Evolutionary conservation across 2,329 filamentous ascomycete species (phyloP), one percentile per base, ranked within the genome.

Genomic region (Aspergillus versicolor): DNA sequence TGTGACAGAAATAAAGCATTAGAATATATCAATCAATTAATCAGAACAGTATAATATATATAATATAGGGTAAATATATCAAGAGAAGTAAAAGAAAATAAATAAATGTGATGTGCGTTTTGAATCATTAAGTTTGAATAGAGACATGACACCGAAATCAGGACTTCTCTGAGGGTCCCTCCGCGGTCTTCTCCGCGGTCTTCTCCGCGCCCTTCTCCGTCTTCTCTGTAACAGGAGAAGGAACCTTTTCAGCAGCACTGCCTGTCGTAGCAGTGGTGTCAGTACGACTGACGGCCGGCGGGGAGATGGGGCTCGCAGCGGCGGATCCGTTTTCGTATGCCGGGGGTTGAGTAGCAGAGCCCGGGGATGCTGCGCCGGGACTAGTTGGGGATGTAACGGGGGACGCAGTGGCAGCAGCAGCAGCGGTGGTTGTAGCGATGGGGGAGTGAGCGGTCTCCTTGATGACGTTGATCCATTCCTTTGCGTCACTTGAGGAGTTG

Each of bases 401-500:
- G 11, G 57, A 56, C 32, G 56, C 45, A 12, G 60, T 44, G 12
- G 55, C 52, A 32, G 60, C 59, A 6, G 65, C 52, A 4, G 63
- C 44, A 15, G 58, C 46, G 13, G 57, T 54, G 7, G 58, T 46
- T 12, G 60, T 58, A 37, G 63, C 44, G 49, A 48, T 38, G 21
- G 63, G 58, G 21, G 51, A 51, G 13, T 65, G 64, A 38, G 65
- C 67, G 24, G 65, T 64, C 4, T 73, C 70, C 63, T 71, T 74
- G 67, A 97, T 88, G 62, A 91, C 79, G 34, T 88, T 83, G 75
- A 87, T 92, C 93, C 93, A 97, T 73, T 91, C 89, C 74, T 88
- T 81, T 0, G 93, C 92, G 62, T 96, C 91, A 27, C 83, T 81
- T 2, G 90, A 74, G 1, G 89, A 91, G 74, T 92, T 88, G 0